Conservation (phyloP, 441 rosid species). For the Erysimum cheiri region DNA sequence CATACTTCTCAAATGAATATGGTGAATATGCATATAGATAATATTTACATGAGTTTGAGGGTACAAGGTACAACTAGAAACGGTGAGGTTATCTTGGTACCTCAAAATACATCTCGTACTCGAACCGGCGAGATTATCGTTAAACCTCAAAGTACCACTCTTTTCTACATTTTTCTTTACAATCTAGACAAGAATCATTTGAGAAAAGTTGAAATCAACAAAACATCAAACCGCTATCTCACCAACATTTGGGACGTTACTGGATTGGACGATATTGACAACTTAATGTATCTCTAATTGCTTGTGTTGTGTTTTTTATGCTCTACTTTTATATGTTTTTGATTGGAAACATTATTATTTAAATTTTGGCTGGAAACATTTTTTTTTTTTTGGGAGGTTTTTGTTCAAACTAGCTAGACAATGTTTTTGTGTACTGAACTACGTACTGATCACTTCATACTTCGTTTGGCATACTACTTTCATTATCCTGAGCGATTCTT, state of each 20-base stretch:
- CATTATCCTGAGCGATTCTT: slow-evolving; percentile 31
- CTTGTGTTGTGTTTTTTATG: no score
- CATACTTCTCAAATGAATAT: slow-evolving; percentile 15
- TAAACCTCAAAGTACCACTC: background rate
- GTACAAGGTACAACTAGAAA: slow-evolving; percentile 17
- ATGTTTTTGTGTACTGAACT: no score
- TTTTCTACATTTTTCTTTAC: slow-evolving; percentile 20
- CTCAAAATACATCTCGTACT: background rate
- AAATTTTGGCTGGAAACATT: no score
- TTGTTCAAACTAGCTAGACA: no score
- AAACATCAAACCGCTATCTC: background rate
- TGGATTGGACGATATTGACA: slow-evolving; percentile 27
- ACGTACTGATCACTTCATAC: slow-evolving; percentile 25
- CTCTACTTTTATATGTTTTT: no score
- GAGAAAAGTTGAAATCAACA: slow-evolving; percentile 9
- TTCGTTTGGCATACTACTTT: slow-evolving; percentile 31
- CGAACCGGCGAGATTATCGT: background rate
- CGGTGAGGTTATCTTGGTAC: slow-evolving; percentile 31
- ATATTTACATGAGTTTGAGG: background rate
- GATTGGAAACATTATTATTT: no score
- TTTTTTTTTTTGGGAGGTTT: no score
- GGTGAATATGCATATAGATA: background rate
- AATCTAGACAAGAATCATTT: slow-evolving; percentile 21
- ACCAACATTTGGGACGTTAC: slow-evolving; percentile 8
- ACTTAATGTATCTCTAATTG: slow-evolving; percentile 21